Base-by-base conservation (phyloP, 129 eudicot species). In the Heracleum sosnowskyi region DNA sequence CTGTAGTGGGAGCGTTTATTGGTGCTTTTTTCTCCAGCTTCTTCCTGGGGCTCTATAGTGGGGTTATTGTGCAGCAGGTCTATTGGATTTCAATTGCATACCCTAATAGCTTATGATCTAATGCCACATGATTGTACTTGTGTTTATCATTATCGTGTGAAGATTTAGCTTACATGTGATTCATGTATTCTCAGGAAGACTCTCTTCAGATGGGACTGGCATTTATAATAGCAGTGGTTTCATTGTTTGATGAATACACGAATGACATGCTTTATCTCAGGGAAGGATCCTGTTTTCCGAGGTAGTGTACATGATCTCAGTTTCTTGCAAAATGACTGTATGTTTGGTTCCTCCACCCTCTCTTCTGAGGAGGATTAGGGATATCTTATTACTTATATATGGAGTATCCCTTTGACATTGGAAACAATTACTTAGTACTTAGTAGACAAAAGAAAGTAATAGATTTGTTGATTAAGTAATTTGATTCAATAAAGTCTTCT, bases 281-380 rank as follows among this genome's bases (percentile, higher is more conserved):
- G 85, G 96, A 91, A 71, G 98, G 98, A 33, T 93, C 98, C 20
- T 85, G 96, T 75, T 86, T 93, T 77, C 97, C 96, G 2, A 91
- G 98, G 98, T 91, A 86, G 46, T 33, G 44, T 73, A 15, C 72
- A 13, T 13, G 41, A 73, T 53, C 74, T 57, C 53, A 40, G 4
- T 63, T 20, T 42, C 2, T 68, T 76, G 18, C 70, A 20, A 3
- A n/a, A 42, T 12, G 46, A 60, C 39, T 33, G 18, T 29, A 47
- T 75, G 45, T 37, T 36, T 20, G 17, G 31, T 36, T n/a, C 36
- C 31, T 6, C 11, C 20, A 46, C 26, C 5, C 39, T 57, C 5
- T 69, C 39, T 57, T 57, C 0, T 57, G 33, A 57, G 33, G 26
- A 51, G 60, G 66, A 9, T n/a, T 42, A 3, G 28, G 47, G 72